phyloP scores from a whole-genome alignment of 2,329 filamentous ascomycete species.

The Helotiales sp. region DNA sequence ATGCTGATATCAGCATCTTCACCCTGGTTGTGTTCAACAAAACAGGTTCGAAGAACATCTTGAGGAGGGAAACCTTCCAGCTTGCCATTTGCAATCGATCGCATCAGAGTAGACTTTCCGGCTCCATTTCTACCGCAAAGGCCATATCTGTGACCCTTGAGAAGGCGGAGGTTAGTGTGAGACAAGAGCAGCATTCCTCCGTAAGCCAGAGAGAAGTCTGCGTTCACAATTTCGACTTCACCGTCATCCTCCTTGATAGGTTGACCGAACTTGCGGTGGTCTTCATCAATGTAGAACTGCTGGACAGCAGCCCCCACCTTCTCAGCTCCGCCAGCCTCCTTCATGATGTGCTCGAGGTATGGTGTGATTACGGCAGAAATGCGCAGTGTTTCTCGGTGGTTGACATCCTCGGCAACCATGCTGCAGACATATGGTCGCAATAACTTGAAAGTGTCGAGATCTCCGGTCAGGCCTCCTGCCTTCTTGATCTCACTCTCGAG shows the following conservation, averaged over 20 bases:
- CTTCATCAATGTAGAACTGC: constrained; percentile 76
- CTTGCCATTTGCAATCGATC: constrained; percentile 92
- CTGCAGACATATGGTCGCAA: constrained; percentile 74
- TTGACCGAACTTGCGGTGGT: constrained; percentile 81
- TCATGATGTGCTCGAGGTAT: constrained; percentile 73
- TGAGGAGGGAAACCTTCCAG: constrained; percentile 94
- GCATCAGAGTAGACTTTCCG: constrained; percentile 99
- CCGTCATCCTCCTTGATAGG: constrained; percentile 87
- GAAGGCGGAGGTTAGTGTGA: constrained; percentile 89
- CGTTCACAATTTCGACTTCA: constrained; percentile 95
- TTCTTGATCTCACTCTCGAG: constrained; percentile 76
- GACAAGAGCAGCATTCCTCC: constrained; percentile 96
- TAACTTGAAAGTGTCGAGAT: constrained; percentile 65
- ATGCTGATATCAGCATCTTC: constrained; percentile 97
- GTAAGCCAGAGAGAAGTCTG: constrained; percentile 95
- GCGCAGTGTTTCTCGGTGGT: constrained; percentile 75
- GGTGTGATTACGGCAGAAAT: constrained; percentile 68
- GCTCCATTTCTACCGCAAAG: constrained; percentile 96
- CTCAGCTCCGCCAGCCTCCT: constrained; percentile 57
- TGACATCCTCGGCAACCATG: constrained; percentile 86
- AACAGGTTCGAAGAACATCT: constrained; percentile 91
- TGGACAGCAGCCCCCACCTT: constrained; percentile 74
- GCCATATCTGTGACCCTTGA: constrained; percentile 97
- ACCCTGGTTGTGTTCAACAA: constrained; percentile 98
- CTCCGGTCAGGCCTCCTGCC: constrained; percentile 60